A percentile compares a stretch with the other conserved stretches of the same genome.
These are phyloP conservation scores for Starmerella gropengiesseri DNA, from an alignment of 805 yeast species.

Conservation along the genomic window DNA sequence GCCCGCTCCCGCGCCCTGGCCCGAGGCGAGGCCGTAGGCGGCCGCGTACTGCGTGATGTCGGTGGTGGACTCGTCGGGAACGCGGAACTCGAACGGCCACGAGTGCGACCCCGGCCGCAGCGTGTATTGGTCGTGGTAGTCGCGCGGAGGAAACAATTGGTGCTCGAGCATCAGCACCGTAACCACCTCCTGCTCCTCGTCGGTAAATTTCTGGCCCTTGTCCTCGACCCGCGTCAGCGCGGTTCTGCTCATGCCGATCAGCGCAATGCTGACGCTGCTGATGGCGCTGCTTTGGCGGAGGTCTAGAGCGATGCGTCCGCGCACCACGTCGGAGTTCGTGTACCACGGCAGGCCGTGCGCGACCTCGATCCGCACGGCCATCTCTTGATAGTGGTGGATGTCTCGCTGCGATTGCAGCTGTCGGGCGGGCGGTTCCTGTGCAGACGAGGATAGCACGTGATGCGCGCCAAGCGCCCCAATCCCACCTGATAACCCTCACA, in stretches of 20 bases:
- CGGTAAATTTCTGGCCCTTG: slow-evolving; percentile 21
- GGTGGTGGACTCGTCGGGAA: slow-evolving; percentile 24
- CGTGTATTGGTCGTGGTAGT: slow-evolving; percentile 25
- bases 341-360: slow-evolving; percentile 20
- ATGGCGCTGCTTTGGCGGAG: slow-evolving; percentile 10
- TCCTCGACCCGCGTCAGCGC: slow-evolving; percentile 30
- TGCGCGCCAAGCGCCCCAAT: no score
- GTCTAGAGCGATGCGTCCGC: slow-evolving; percentile 15
- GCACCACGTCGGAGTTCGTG: slow-evolving; percentile 17
- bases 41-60: neutral
- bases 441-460: no score
- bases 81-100: slow-evolving; percentile 29
- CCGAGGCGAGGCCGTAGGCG: neutral
- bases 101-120: slow-evolving; percentile 29
- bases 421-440: no score
- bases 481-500: no score
- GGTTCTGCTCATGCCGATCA: slow-evolving; percentile 60
- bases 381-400: neutral
- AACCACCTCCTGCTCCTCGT: slow-evolving; percentile 22
- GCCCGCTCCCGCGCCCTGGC: no score
- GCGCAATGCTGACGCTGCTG: slow-evolving; percentile 40
- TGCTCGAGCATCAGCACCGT: slow-evolving; percentile 26
- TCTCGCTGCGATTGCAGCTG: neutral
- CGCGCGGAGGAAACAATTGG: slow-evolving; percentile 32
- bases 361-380: slow-evolving; percentile 11